Percentiles rank a stretch among this genome's conserved stretches.
phyloP scores from a whole-genome alignment of 2,329 filamentous ascomycete species.

The Aspergillus chevalieri region DNA sequence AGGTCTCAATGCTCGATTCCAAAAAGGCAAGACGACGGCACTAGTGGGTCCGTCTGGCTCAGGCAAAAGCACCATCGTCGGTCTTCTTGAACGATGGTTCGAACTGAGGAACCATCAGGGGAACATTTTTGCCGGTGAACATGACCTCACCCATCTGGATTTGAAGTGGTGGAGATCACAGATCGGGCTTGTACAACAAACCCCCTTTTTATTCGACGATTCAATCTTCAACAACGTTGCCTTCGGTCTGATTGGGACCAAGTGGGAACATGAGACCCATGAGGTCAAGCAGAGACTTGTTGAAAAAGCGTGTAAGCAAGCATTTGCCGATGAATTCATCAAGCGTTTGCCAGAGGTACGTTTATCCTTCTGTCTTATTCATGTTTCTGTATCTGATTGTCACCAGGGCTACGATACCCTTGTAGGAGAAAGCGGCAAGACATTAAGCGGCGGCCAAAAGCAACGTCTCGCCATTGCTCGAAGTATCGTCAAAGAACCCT shows the following conservation, averaged over 20 bases:
- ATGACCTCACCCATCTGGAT: constrained; percentile 52
- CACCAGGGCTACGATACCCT: constrained; percentile 62
- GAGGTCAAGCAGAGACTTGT: constrained; percentile 45
- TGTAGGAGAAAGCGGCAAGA: constrained; percentile 71
- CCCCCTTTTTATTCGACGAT: constrained; percentile 63
- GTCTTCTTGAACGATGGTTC: constrained; percentile 40
- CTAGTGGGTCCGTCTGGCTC: constrained; percentile 43
- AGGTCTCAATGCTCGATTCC: constrained; percentile 27
- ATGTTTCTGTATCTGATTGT: background rate
- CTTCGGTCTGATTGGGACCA: constrained; percentile 45
- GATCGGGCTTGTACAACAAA: constrained; percentile 63
- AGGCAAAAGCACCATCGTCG: constrained; percentile 43
- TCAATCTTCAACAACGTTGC: constrained; percentile 59
- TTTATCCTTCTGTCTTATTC: background rate
- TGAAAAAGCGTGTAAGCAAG: constrained; percentile 58
- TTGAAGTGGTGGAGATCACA: constrained; percentile 54
- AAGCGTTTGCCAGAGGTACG: constrained; percentile 48
- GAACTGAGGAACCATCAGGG: constrained; percentile 32
- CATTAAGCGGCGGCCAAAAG: constrained; percentile 77
- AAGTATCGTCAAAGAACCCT: constrained; percentile 61
- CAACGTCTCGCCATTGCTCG: constrained; percentile 73
- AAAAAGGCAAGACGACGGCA: constrained; percentile 35
- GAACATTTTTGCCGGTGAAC: constrained; percentile 49
- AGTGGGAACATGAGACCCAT: constrained; percentile 29
- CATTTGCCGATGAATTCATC: constrained; percentile 66